phyloP scores from a whole-genome alignment of 495 filamentous ascomycete species.

The Xylaria palmicola region DNA sequence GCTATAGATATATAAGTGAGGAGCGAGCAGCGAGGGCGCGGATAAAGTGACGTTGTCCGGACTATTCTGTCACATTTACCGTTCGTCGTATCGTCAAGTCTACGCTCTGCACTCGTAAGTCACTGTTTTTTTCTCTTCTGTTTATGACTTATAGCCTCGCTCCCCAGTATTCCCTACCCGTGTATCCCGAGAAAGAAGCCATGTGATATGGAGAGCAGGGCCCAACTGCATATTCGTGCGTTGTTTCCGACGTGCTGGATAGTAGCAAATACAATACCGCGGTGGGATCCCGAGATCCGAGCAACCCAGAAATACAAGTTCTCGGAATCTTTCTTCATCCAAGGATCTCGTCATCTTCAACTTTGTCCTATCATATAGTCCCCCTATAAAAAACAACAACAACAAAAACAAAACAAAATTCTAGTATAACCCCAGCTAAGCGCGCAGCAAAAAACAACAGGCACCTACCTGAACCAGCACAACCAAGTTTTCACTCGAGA shows the following conservation, averaged over 20 bases:
- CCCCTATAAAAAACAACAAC: too few relatives aligned
- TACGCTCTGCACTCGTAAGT: background rate
- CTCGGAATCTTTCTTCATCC: too few relatives aligned
- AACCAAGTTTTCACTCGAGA: background rate
- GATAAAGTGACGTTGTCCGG: background rate
- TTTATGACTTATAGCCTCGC: background rate
- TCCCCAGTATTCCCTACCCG: too few relatives aligned
- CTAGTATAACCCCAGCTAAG: too few relatives aligned
- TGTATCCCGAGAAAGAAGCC: too few relatives aligned
- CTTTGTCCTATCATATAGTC: too few relatives aligned
- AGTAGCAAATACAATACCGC: background rate
- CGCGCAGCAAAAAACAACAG: too few relatives aligned
- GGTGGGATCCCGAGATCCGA: background rate
- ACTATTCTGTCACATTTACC: too few relatives aligned
- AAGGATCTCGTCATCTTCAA: too few relatives aligned
- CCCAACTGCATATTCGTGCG: background rate
- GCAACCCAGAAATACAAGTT: too few relatives aligned
- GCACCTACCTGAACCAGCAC: background rate
- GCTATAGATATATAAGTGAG: slow-evolving; percentile 12
- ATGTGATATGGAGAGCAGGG: background rate
- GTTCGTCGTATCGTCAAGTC: background rate
- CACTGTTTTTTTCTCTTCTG: background rate
- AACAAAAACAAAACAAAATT: too few relatives aligned
- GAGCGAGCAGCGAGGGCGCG: slow-evolving; percentile 8
- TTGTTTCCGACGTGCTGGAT: background rate